Evolutionary conservation across 1,284 basidiomycete genomes (phyloP), one percentile per base, ranked within the genome.

Genomic region (Meira nashicola): DNA sequence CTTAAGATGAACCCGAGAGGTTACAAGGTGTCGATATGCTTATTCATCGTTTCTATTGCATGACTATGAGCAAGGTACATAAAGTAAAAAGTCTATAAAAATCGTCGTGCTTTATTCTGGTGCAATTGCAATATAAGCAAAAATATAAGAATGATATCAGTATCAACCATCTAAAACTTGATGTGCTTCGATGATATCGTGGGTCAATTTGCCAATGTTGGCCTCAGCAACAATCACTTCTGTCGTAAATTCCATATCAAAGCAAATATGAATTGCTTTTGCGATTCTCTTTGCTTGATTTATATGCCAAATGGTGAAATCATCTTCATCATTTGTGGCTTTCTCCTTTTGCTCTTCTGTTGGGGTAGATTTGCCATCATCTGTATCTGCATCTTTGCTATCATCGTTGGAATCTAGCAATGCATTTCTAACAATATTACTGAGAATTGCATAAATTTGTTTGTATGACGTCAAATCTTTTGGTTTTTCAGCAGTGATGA

Each of bases 181-280:
- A 73, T 87, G 87, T 12, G 90, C 89, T 19, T 89, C 84, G 59
- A 94, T 80, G 64, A 97, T 89, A 70, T 91, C 83, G 68, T 40
- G 38, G 0, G 92, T 87, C 63, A 98, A 81, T 41, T 87, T 83
- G 15, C 84, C 83, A 65, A 96, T 80, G 79, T 98, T 97, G 15
- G 94, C 92, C 73, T 95, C 91, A 1, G 92, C 93, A 47, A 97
- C 82, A 44, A 98, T 84, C 19, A 98, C 92, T 69, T 95, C 90
- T 14, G 87, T 85, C 4, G 86, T 86, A 70, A 93, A 87, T 72
- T 97, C 93, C 41, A 96, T 87, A 39, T 84, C 86, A 75, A 94
- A 95, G 9, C 88, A 85, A 74, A 89, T 85, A 67, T 87, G 82
- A 65, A 94, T 86, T 19, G 86, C 87, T 19, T 81, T 80, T 43